Evolutionary conservation across 768 basidiomycete genomes (phyloP), one percentile per base, ranked within the genome.

Genomic region (Lactarius tabidus): DNA sequence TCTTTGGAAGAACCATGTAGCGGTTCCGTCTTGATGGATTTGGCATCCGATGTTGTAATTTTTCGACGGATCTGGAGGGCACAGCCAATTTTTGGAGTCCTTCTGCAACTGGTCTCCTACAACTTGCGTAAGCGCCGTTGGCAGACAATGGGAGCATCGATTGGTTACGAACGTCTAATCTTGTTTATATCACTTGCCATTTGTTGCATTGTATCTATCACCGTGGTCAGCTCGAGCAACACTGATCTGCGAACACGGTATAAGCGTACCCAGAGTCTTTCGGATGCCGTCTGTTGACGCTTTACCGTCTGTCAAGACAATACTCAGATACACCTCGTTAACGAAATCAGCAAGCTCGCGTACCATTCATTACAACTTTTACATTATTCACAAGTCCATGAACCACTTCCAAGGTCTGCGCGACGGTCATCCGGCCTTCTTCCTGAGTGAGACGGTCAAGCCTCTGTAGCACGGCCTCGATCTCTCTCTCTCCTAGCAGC

Each of bases 21-120:
- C 20, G 1, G 57, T 58, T 38, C 29, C 57, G 14, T 20, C 31
- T 15, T 31, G 57, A 3, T 28, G 63, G 14, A 17, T 29, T 28
- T 43, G 26, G 3, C n/a, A 31, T 1, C 36, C 63, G 23, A 17
- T 52, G n/a, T 41, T 64, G 39, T 54, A 33, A 28, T 54, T 54
- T 54, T n/a, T 45, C 57, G 35, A 64, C 15, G 63, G 63, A 15
- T 64, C 57, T 36, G 63, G 63, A 7, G 63, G 57, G 15, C 43
- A 52, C 17, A 64, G 57, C 63, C 63, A 64, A 14, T 31, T 12
- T 10, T 17, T 36, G 17, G 51, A n/a, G 7, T 59, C 29, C 10
- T 20, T 12, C 35, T 58, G 57, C 29, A 64, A 23, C 36, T 39
- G 35, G 6, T 58, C 45, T 3, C 56, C 62, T 63, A 20, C 28